Evolutionary conservation across 2,329 filamentous ascomycete genomes (phyloP).

Genomic region (Botryosphaeria agaves): DNA sequence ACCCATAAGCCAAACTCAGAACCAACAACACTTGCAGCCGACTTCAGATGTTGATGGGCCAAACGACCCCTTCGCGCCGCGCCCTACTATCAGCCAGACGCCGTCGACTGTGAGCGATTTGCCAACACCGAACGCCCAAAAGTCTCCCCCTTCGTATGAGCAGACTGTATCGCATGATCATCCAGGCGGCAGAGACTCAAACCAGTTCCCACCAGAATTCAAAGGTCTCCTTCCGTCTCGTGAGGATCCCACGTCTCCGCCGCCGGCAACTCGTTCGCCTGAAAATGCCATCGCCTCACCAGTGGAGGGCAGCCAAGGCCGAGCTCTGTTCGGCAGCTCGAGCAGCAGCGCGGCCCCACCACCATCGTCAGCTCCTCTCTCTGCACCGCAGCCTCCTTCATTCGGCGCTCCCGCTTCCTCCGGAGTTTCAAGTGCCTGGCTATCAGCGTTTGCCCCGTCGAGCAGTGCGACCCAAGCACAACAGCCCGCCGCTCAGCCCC

Average conservation of each 20-base stretch:
- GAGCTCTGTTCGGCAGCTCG: conserved; percentile 19
- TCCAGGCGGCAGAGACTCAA: conserved; percentile 16
- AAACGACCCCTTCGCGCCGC: too few relatives aligned
- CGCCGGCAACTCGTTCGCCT: conserved; percentile 15
- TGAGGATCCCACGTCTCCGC: conserved; percentile 29
- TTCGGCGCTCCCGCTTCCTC: conserved; percentile 22
- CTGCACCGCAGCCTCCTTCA: too few relatives aligned
- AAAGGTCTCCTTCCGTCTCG: conserved; percentile 37
- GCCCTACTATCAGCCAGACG: too few relatives aligned
- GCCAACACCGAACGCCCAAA: conserved; percentile 36
- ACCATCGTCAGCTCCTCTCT: too few relatives aligned
- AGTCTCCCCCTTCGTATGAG: conserved; percentile 40
- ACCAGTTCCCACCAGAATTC: conserved; percentile 36
- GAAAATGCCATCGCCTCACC: conserved; percentile 17
- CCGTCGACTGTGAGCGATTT: too few relatives aligned
- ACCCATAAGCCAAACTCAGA: conserved; percentile 6
- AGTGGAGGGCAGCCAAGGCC: conserved; percentile 18
- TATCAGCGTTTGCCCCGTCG: conserved; percentile 21
- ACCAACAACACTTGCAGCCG: too few relatives aligned
- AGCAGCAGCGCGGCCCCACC: not conserved
- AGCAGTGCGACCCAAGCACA: conserved; percentile 5
- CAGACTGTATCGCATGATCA: conserved; percentile 19
- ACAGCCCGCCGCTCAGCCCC: conserved; percentile 7
- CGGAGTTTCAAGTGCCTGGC: conserved; percentile 23
- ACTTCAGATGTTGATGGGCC: too few relatives aligned